A percentile compares a stretch with the other conserved stretches of the same genome.
Evolutionary conservation across 2,329 filamentous ascomycete genomes (phyloP).

Genomic region (Colletotrichum tropicale): DNA sequence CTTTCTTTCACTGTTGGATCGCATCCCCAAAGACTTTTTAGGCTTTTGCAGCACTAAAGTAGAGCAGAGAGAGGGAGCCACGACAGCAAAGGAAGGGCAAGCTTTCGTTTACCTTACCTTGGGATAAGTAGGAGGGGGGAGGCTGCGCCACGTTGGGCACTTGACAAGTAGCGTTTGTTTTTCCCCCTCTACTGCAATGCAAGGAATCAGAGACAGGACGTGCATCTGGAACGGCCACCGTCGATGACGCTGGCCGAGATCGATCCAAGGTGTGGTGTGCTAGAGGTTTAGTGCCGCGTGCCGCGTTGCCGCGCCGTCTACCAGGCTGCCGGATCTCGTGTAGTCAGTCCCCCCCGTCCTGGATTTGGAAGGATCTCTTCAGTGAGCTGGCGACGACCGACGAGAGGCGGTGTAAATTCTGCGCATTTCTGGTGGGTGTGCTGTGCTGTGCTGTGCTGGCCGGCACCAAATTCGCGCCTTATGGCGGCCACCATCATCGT

Average conservation of each 20-base stretch:
- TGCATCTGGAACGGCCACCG: not conserved
- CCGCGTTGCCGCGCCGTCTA: not conserved
- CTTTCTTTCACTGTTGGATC: not conserved
- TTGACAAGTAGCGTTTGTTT: not conserved
- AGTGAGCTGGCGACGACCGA: not conserved
- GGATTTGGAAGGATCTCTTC: not conserved
- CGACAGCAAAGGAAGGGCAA: not conserved
- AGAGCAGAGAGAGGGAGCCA: not conserved
- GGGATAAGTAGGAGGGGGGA: not conserved
- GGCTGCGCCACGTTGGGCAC: not conserved
- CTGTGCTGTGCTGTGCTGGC: not conserved
- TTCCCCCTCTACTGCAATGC: not conserved
- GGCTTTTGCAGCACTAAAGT: not conserved
- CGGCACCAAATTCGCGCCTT: not conserved
- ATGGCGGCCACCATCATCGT: not conserved
- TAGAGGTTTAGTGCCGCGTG: not conserved
- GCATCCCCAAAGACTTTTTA: not conserved
- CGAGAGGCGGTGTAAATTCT: not conserved
- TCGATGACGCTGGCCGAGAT: not conserved
- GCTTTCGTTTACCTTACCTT: not conserved
- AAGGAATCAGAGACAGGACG: not conserved
- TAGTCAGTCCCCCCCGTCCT: not conserved
- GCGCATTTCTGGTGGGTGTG: not conserved
- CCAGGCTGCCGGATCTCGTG: slow-evolving; percentile 3
- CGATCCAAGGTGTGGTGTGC: not conserved